Evolutionary conservation across 768 basidiomycete species (phyloP), one percentile per base, ranked within the genome.

Genomic region (Leccinellum albellum): DNA sequence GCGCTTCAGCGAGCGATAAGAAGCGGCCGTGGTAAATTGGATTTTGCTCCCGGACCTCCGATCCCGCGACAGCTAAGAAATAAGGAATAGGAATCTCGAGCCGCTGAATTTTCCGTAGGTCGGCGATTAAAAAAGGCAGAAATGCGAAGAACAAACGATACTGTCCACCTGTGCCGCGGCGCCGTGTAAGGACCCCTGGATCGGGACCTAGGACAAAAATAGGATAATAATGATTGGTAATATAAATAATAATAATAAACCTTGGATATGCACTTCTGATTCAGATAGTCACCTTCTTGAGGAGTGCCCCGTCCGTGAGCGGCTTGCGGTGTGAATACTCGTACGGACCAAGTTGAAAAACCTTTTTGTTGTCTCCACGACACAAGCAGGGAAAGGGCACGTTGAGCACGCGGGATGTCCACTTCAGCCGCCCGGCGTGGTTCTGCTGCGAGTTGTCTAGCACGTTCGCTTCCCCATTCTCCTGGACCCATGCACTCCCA

Each of bases 61-160:
- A 56, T 49, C 48, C 48, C 29, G 28, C 28, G 48, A 31, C 48
- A 26, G 46, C 23, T 17, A 28, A 28, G 47, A 26, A 48, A 45
- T 24, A 42, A n/a, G 37, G n/a, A 40, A 32, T 32, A 32, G 33
- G 33, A 33, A 33, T 15, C 33, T 15, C 40, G 20, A 42, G 51
- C 66, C 70, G 68, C 61, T 64, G 71, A 35, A 61, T 61, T 56
- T 57, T 56, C 49, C 57, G 55, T 48, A 54, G 32, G 59, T 71
- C 70, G 70, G 66, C 70, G 70, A 70, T 66, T 71, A 46, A 72
- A 71, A 63, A 60, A 50, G 56, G 46, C 53, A 51, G 56, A 51
- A 48, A 56, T 47, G 15, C 64, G 64, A n/a, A 40, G 64, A n/a
- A 40, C 37, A 40, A 40, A 40, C 35, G 35, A 37, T 37, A 40